Evolutionary conservation across 2,329 filamentous ascomycete species (phyloP).

Genomic region (Ceratocystis colombiana): DNA sequence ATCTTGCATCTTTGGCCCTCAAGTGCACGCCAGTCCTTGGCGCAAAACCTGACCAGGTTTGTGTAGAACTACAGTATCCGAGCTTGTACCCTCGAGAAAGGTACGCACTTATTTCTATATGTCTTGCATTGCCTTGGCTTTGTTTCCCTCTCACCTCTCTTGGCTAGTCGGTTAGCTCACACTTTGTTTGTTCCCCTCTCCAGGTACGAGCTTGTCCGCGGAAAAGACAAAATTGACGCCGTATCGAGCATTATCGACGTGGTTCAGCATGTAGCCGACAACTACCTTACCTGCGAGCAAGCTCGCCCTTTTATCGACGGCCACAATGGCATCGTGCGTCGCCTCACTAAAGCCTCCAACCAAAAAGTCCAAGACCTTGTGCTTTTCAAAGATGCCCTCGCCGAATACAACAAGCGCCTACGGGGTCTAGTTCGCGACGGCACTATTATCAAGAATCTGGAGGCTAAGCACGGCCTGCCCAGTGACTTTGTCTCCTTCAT

Average conservation of each 20-base stretch:
- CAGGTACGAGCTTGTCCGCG: conserved; percentile 65
- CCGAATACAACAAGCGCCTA: conserved; percentile 67
- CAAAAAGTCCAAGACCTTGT: conserved; percentile 52
- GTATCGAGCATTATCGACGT: conserved; percentile 62
- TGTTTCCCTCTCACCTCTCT: conserved; percentile 5
- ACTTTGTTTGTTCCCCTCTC: background rate
- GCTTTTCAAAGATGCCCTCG: conserved; percentile 63
- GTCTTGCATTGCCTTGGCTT: background rate
- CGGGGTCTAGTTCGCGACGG: conserved; percentile 56
- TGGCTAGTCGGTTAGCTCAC: conserved; percentile 17
- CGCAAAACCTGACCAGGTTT: conserved; percentile 43
- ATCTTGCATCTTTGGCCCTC: conserved; percentile 44
- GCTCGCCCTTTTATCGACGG: conserved; percentile 60
- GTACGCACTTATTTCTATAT: conserved; percentile 34
- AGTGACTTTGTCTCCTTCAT: conserved; percentile 69
- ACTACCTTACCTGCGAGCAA: conserved; percentile 66
- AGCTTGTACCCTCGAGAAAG: conserved; percentile 59
- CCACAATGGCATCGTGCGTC: conserved; percentile 62
- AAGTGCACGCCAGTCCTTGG: conserved; percentile 44
- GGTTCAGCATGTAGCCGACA: conserved; percentile 58
- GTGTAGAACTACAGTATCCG: conserved; percentile 72
- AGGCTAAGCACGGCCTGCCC: conserved; percentile 57
- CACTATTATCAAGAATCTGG: conserved; percentile 61
- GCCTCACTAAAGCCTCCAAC: conserved; percentile 63
- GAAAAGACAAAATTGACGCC: conserved; percentile 69